phyloP scores from a whole-genome alignment of 2,329 filamentous ascomycete species.

The Penicillium hesseltinei region DNA sequence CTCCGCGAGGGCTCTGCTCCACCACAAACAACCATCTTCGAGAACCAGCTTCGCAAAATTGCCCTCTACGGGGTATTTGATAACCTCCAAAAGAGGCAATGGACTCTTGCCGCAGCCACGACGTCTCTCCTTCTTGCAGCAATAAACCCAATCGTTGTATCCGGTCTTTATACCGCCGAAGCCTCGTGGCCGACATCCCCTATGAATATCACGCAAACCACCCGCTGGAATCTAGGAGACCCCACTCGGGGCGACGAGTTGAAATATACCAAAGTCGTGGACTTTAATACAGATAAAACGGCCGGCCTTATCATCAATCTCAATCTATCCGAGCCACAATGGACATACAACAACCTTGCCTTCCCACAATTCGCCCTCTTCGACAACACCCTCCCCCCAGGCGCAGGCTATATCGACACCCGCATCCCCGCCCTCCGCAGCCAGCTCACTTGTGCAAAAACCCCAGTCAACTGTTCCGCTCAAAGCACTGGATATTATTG shows the following conservation, averaged over 20 bases:
- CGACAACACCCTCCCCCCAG: background rate
- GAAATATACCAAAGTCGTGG: background rate
- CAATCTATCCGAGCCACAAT: slow-evolving; percentile 31
- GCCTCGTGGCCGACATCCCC: background rate
- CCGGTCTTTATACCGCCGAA: slow-evolving; percentile 11
- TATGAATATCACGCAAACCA: background rate
- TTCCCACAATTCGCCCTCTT: slow-evolving; percentile 16
- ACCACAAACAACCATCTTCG: slow-evolving; percentile 14
- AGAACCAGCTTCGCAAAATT: slow-evolving; percentile 21
- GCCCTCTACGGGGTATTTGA: slow-evolving; percentile 58
- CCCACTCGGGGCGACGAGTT: background rate
- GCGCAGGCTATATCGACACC: background rate
- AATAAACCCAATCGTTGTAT: slow-evolving; percentile 15
- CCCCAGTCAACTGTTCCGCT: background rate
- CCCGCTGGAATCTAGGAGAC: slow-evolving; percentile 6
- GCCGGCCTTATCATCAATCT: slow-evolving; percentile 24
- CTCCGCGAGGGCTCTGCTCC: slow-evolving; percentile 12
- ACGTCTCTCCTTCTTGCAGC: slow-evolving; percentile 15
- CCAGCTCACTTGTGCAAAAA: background rate
- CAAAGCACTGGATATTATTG: background rate
- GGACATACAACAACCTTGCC: slow-evolving; percentile 33
- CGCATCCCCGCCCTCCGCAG: background rate
- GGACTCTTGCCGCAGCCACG: slow-evolving; percentile 11
- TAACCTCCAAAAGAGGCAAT: slow-evolving; percentile 25
- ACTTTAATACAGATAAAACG: background rate